A percentile compares a stretch with the other conserved stretches of the same genome.
phyloP scores from a whole-genome alignment of 2,329 filamentous ascomycete species.

The Daldinia sp. region DNA sequence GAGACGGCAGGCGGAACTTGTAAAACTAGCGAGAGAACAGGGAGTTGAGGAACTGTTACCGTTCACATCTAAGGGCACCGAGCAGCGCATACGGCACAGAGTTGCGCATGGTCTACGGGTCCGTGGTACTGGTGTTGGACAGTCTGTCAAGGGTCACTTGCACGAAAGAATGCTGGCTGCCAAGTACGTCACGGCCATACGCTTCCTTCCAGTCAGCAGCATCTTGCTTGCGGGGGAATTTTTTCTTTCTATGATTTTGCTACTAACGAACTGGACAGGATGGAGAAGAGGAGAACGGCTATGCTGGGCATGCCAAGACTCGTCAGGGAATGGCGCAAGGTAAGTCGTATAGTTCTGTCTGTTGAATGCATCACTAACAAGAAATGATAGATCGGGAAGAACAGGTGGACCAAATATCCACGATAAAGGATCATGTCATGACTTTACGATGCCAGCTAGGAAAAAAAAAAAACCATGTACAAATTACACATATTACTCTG shows the following conservation, averaged over 20 bases:
- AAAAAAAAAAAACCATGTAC: constrained; percentile 45
- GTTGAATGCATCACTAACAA: constrained; percentile 51
- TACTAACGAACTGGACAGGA: constrained; percentile 62
- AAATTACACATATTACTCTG: constrained; percentile 47
- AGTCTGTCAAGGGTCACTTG: constrained; percentile 94
- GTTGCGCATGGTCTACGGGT: constrained; percentile 85
- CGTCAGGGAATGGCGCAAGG: constrained; percentile 93
- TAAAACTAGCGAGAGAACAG: constrained; percentile 83
- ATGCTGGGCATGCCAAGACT: constrained; percentile 96
- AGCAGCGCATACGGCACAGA: constrained; percentile 75
- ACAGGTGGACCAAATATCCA: constrained; percentile 69
- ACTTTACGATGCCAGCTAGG: constrained; percentile 22
- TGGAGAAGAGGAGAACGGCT: constrained; percentile 90
- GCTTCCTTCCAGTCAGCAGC: not conserved
- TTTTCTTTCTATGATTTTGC: constrained; percentile 8
- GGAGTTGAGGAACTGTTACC: constrained; percentile 86
- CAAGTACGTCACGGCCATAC: constrained; percentile 65
- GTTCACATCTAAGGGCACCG: constrained; percentile 79
- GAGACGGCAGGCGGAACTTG: constrained; percentile 88
- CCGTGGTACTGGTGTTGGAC: constrained; percentile 91
- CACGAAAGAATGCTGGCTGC: constrained; percentile 89
- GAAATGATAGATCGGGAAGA: constrained; percentile 62
- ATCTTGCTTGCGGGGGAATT: not conserved
- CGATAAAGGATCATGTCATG: constrained; percentile 57
- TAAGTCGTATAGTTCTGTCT: constrained; percentile 60